Base-by-base conservation (phyloP, 2,329 filamentous ascomycete species). In the Dactylellina cionopaga region DNA sequence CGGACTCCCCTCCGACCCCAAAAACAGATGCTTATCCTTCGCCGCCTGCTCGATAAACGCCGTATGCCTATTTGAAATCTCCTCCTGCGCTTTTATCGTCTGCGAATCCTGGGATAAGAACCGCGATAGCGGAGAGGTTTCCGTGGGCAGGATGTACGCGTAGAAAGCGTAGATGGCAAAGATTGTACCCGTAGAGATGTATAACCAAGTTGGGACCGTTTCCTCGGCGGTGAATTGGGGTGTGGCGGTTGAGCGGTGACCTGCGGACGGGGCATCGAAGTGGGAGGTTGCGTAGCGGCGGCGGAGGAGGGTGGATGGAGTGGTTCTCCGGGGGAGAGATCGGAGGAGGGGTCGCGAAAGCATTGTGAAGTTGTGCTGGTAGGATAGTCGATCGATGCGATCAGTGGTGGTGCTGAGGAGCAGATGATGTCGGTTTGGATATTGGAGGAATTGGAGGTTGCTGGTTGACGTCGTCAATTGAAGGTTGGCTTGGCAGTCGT, bases 41-140 rank as follows among this genome's bases (percentile, higher is more conserved):
- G 51, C 52, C 24, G 68, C 68, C 68, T 72, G 68, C 27, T 72
- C 68, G 2, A 72, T 59, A 41, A 65, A 60, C 19, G 13, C 31
- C 9, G 59, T 65, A 37, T 72, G 68, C 44, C 68, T n/a, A 39
- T 72, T 72, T 46, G 68, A 59, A 22, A 64, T 72, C 68, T 72
- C 68, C 44, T 65, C 68, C 37, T 72, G 51, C 17, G 52, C 59
- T 44, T 72, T 54, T 24, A 52, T 25, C 22, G 37, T 41, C 27
- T 35, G 24, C 7, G 11, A 41, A 41, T 52, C 52, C 7, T 29
- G 39, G 19, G 68, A 65, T 43, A 72, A 29, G 2, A 31, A 64
- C 58, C 39, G 27, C 15, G 68, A 59, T 11, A 72, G 39, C 17
- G 52, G 27, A 6, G 68, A 59, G 33, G 46, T 54, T 27, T 64